Evolutionary conservation across 1,284 basidiomycete species (phyloP).

Genomic region (Sporisorium scitamineum): DNA sequence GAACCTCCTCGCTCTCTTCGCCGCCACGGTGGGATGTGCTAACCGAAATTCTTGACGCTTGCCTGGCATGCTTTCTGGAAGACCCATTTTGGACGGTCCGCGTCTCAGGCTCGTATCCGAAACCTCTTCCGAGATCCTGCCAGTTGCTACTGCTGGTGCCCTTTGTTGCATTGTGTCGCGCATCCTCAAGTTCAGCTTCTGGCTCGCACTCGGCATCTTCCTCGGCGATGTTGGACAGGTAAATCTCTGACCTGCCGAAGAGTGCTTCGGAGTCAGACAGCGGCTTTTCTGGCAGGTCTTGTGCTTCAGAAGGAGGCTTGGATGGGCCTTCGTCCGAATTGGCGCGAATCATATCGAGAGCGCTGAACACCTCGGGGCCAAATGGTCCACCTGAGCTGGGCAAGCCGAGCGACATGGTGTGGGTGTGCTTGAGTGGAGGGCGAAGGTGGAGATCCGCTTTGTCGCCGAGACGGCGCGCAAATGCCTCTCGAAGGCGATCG

Average conservation of each 20-base stretch:
- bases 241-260: conserved; percentile 2
- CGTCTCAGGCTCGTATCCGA: conserved; percentile 54
- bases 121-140: conserved; percentile 57
- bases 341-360: conserved; percentile 54
- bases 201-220: conserved; percentile 27
- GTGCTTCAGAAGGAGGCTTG: conserved; percentile 26
- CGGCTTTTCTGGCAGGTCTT: conserved; percentile 23
- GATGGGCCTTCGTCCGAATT: conserved; percentile 37
- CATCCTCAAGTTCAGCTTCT: neutral
- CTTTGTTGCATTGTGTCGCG: conserved; percentile 1
- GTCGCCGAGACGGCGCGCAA: conserved; percentile 30
- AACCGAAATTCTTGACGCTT: conserved; percentile 43
- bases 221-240: conserved; percentile 28
- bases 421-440: conserved; percentile 18
- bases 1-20: conserved; percentile 29
- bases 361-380: conserved; percentile 52
- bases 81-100: neutral
- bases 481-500: conserved; percentile 33
- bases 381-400: conserved; percentile 56
- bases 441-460: conserved; percentile 14
- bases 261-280: conserved; percentile 36
- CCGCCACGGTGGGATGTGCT: conserved; percentile 32
- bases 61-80: conserved; percentile 20
- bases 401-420: conserved; percentile 61
- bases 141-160: conserved; percentile 28